These are phyloP conservation scores for Thelephora ganbajun DNA, from an alignment of 768 basidiomycete species.

Conservation along the genomic window DNA sequence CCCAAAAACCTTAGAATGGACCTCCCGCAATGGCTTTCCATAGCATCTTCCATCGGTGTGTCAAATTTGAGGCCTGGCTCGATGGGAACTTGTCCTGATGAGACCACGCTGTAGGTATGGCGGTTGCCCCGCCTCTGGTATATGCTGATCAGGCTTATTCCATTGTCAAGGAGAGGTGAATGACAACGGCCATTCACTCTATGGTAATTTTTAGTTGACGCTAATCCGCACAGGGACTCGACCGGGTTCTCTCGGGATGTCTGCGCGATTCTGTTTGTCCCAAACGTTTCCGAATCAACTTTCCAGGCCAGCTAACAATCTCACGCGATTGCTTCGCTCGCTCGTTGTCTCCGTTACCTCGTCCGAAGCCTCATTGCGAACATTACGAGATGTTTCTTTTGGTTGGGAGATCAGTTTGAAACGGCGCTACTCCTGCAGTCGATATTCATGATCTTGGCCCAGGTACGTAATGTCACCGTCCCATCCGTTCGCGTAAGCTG, in stretches of 20 bases:
- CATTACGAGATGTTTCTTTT: constrained; percentile 83
- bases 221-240: constrained; percentile 42
- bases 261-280: constrained; percentile 62
- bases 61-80: no score
- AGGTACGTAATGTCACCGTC: constrained; percentile 29
- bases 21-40: no score
- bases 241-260: constrained; percentile 81
- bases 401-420: constrained; percentile 75
- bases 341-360: no score
- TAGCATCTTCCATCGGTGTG: no score
- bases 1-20: no score
- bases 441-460: constrained; percentile 72
- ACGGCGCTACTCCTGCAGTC: constrained; percentile 67
- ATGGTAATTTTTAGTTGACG: constrained; percentile 1
- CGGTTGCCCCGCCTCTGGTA: constrained; percentile 70
- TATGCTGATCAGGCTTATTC: constrained; percentile 75
- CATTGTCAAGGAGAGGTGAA: constrained; percentile 65
- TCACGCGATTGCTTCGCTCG: neutral
- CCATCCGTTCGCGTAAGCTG: constrained; percentile 8
- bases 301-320: neutral
- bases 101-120: constrained; percentile 55
- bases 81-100: no score
- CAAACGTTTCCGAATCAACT: neutral
- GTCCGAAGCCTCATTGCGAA: constrained; percentile 73
- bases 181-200: constrained; percentile 4